A percentile compares a stretch with the other conserved stretches of the same genome.
phyloP scores from a whole-genome alignment of 208 protist genomes.

The Endotrypanum monterogeii region DNA sequence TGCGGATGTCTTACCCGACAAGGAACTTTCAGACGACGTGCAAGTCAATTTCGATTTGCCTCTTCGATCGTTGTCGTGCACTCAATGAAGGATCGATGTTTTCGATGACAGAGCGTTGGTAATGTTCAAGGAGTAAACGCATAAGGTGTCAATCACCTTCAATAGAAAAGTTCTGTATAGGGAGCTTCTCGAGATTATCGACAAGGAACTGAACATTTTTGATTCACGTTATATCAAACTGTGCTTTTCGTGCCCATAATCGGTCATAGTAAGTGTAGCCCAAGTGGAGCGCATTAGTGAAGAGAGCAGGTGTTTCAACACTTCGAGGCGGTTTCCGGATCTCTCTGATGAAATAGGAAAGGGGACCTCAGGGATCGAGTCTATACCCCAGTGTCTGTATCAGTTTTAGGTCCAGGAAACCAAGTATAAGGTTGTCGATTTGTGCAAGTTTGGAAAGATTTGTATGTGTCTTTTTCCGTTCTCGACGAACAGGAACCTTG shows the following conservation, averaged over 20 bases:
- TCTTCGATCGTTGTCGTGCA: constrained; percentile 65
- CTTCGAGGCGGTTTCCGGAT: constrained; percentile 56
- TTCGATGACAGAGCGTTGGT: constrained; percentile 59
- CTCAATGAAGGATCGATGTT: constrained; percentile 73
- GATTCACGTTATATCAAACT: constrained; percentile 11
- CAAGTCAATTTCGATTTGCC: constrained; percentile 77
- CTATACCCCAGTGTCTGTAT: constrained; percentile 67
- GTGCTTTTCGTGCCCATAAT: constrained; percentile 55
- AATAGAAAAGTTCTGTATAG: constrained; percentile 34
- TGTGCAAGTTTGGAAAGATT: constrained; percentile 81
- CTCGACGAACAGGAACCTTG: constrained; percentile 26
- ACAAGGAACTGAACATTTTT: constrained; percentile 15
- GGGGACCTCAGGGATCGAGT: constrained; percentile 25
- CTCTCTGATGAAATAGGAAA: constrained; percentile 33
- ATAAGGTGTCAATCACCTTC: constrained; percentile 50
- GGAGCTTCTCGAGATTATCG: constrained; percentile 18
- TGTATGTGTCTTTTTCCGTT: constrained; percentile 79
- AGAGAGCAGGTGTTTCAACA: constrained; percentile 58
- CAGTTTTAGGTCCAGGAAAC: constrained; percentile 47
- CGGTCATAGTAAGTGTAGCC: constrained; percentile 1
- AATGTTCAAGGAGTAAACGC: constrained; percentile 57
- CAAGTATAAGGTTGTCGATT: constrained; percentile 80
- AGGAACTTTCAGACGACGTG: constrained; percentile 43
- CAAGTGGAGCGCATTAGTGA: background rate
- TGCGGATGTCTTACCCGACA: constrained; percentile 71